Percentiles rank a stretch among this genome's conserved stretches.
Conservation (phyloP, 2,329 filamentous ascomycete genomes). For the Ophiostoma pallidulum region DNA sequence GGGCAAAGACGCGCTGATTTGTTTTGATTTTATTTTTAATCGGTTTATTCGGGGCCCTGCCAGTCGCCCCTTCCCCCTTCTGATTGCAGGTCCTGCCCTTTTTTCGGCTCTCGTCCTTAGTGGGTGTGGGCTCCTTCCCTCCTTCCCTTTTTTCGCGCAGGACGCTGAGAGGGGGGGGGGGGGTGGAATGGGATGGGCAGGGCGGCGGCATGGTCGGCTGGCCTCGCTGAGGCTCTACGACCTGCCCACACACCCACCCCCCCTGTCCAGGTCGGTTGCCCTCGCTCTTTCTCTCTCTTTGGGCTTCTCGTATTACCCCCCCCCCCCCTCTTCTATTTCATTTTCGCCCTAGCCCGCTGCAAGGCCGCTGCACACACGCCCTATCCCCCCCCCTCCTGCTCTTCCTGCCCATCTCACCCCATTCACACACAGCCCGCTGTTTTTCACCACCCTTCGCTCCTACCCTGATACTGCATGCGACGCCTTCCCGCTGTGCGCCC, state of each 20-base stretch:
- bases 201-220: background rate
- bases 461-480: background rate
- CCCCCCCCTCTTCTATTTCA: too few relatives aligned
- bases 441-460: too few relatives aligned
- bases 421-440: conserved; percentile 1
- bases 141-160: conserved; percentile 2
- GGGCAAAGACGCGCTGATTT: conserved; percentile 19
- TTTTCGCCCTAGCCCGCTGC: background rate
- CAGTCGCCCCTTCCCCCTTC: background rate
- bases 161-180: background rate
- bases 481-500: background rate
- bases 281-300: background rate
- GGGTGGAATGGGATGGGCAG: background rate
- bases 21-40: conserved; percentile 12
- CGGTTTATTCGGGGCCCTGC: background rate
- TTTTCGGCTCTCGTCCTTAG: too few relatives aligned
- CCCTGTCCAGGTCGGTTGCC: background rate
- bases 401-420: too few relatives aligned
- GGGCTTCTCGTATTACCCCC: background rate
- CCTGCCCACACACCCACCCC: too few relatives aligned
- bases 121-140: conserved; percentile 5
- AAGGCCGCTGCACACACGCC: background rate
- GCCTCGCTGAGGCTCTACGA: too few relatives aligned
- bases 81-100: conserved; percentile 1
- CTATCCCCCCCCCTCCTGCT: too few relatives aligned